Evolutionary conservation across 164 flowering plant genomes (phyloP), one percentile per base, ranked within the genome.

Genomic region (Tetracentron sinense): DNA sequence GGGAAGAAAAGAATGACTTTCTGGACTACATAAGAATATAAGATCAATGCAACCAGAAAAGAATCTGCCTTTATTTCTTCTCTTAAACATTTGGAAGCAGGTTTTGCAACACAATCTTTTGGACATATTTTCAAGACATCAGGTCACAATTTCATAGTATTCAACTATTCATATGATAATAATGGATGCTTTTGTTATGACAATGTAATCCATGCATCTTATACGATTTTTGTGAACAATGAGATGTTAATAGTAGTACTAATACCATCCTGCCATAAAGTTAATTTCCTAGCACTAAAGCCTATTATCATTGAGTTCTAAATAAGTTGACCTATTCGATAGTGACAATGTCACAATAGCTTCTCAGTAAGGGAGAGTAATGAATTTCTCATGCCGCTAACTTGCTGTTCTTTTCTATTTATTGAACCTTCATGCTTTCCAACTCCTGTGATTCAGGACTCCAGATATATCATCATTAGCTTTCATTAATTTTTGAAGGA

Each of bases 1-100:
- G 95, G 27, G 95, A 90, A n/a, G 95, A 90, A 66, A 80, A 86
- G 77, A 91, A 91, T 72, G 95, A 88, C 64, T 75, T 75, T 91
- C 75, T 91, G 72, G 90, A 91, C 74, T 91, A 88, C 61, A 66
- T 91, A 69, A n/a, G n/a, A n/a, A 88, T 60, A 66, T 91, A 69
- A 81, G 93, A 69, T 91, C 97, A 1, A 66, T 91, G 52, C 79
- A 85, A 65, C 95, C 95, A 48, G 89, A 88, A 63, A n/a, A 85
- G 86, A 92, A 95, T 90, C 49, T 66, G 16, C 35, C 30, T 62
- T 48, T 2, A 52, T 25, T 19, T 44, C 21, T 23, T 25, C 59
- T 20, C 42, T n/a, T 27, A 19, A 38, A 38, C 11, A 23, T 58
- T 42, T 55, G 2, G 22, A 2, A 29, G 31, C 10, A 28, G 7